These are phyloP conservation scores for Dactylellina parvicollis DNA, from an alignment of 2,329 filamentous ascomycete genomes.

Conservation along the genomic window DNA sequence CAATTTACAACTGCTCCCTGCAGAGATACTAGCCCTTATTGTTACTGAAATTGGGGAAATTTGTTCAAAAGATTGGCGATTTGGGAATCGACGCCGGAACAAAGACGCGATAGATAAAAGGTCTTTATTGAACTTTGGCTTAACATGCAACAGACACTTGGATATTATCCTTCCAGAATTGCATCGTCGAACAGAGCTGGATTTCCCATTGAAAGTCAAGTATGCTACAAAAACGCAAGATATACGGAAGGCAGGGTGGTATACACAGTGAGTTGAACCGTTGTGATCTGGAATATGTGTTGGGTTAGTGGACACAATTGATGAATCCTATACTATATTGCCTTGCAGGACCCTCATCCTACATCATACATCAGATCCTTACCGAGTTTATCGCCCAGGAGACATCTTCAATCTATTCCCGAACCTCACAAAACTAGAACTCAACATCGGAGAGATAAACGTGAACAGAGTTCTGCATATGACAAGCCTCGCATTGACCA, in stretches of 20 bases:
- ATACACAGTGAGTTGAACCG: slow-evolving; percentile 11
- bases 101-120: background rate
- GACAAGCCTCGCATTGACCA: background rate
- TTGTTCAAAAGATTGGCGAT: background rate
- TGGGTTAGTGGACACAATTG: too few species aligned
- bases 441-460: background rate
- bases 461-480: background rate
- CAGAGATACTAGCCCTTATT: background rate
- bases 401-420: slow-evolving; percentile 13
- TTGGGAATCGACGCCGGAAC: too few species aligned
- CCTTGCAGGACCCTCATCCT: background rate
- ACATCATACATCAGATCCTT: background rate
- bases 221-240: background rate
- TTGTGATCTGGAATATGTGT: too few species aligned
- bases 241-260: background rate
- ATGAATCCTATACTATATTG: too few species aligned
- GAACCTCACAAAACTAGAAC: slow-evolving; percentile 4
- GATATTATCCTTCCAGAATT: slow-evolving; percentile 6
- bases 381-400: background rate
- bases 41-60: slow-evolving; percentile 2
- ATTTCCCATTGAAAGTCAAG: background rate
- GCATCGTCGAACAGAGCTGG: background rate
- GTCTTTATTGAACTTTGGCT: slow-evolving; percentile 15
- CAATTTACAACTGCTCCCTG: background rate
- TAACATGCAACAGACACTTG: slow-evolving; percentile 10